phyloP scores from a whole-genome alignment of 2,329 filamentous ascomycete species.

The Trichoderma pleuroti region DNA sequence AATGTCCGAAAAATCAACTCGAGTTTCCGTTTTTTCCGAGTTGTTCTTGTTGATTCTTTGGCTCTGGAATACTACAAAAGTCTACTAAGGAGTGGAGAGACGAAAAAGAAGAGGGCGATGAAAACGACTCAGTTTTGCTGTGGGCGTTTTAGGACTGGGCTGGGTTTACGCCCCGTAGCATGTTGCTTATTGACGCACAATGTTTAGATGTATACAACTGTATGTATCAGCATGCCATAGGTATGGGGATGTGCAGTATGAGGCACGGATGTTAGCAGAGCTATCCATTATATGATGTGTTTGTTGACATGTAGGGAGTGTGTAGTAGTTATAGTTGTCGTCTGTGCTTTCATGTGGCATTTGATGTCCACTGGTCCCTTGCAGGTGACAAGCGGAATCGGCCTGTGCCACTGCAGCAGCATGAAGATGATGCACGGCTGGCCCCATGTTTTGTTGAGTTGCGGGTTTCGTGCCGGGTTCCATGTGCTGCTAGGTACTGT shows the following conservation, averaged over 20 bases:
- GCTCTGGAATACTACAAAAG: neutral
- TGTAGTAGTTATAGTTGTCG: neutral
- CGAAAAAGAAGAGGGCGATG: neutral
- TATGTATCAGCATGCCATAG: too few relatives aligned
- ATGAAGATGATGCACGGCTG: neutral
- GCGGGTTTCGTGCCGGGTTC: neutral
- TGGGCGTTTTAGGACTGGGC: neutral
- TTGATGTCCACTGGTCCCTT: too few relatives aligned
- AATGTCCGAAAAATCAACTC: neutral
- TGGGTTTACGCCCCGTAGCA: neutral
- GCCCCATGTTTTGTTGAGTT: neutral
- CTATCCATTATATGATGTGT: neutral
- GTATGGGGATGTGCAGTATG: too few relatives aligned
- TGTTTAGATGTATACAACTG: too few relatives aligned
- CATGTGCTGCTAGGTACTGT: neutral
- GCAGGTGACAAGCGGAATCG: neutral
- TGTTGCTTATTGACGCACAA: too few relatives aligned
- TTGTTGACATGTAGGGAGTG: neutral
- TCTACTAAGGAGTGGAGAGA: neutral
- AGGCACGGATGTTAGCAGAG: neutral
- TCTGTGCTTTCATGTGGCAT: neutral
- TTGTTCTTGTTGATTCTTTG: neutral
- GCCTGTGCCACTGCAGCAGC: neutral
- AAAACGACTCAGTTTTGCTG: neutral
- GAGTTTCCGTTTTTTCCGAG: neutral